Percentiles rank a stretch among this genome's conserved stretches.
Conservation (phyloP, 2,329 filamentous ascomycete genomes). For the Coniochaeta sp. region DNA sequence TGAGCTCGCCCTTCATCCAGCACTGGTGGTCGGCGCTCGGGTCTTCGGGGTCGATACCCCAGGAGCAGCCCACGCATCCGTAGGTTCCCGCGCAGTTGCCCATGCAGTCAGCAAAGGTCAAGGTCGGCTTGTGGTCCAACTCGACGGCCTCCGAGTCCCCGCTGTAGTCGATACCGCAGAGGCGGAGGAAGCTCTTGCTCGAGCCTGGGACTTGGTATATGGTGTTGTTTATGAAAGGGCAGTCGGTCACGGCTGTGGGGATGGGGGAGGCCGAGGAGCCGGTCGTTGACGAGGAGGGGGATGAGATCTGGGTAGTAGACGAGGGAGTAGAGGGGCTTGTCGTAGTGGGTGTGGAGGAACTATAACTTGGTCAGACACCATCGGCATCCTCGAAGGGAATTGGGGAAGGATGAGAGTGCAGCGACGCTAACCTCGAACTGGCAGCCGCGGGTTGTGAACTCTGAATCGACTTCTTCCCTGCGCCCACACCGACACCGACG, state of each 20-base stretch:
- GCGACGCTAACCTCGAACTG: conserved; percentile 13
- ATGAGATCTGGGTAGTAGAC: conserved; percentile 8
- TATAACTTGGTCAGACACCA: background rate
- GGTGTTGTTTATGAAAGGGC: conserved; percentile 36
- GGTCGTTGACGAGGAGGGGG: conserved; percentile 11
- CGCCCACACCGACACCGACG: conserved; percentile 31
- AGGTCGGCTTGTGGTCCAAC: conserved; percentile 19
- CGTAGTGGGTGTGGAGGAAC: background rate
- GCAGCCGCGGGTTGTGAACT: conserved; percentile 5
- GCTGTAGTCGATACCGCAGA: conserved; percentile 39
- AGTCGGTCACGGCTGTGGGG: conserved; percentile 23
- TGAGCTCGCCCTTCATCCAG: conserved; percentile 28
- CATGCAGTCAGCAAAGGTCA: conserved; percentile 30
- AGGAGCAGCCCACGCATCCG: conserved; percentile 27
- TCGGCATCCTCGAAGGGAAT: background rate
- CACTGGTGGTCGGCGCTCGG: conserved; percentile 22
- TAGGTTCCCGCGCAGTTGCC: conserved; percentile 27
- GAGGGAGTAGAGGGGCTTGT: conserved; percentile 6
- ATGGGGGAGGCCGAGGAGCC: conserved; percentile 13
- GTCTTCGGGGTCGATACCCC: conserved; percentile 28
- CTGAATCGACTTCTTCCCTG: conserved; percentile 5
- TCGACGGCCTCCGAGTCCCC: conserved; percentile 23
- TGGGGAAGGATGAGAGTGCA: background rate
- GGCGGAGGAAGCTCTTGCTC: conserved; percentile 30
- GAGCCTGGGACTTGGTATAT: conserved; percentile 32